Evolutionary conservation across 768 basidiomycete genomes (phyloP), one percentile per base, ranked within the genome.

Genomic region (Tricholoma bakamatsutake): DNA sequence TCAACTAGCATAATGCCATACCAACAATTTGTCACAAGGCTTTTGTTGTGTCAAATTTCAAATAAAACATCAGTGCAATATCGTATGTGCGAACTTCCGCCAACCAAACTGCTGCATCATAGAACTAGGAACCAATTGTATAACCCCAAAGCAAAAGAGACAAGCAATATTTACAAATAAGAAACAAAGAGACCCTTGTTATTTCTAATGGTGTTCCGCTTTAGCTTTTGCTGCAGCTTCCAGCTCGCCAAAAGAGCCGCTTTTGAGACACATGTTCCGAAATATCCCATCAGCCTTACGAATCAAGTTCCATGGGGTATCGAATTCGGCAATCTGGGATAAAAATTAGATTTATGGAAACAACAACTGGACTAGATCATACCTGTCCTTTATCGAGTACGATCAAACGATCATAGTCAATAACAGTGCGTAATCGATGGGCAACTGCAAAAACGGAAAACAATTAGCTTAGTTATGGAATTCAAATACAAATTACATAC

Each of bases 371-470:
- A 40, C 15, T 43, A 21, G 49, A 39, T 53, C 70, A 42, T 59
- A 79, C 79, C 66, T 73, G 66, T 64, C 85, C 83, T 57, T 83
- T 82, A 72, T 93, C 89, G n/a, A 93, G 72, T 7, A 93, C 85
- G 57, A 93, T 79, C 57, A 94, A 70, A 30, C 85, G 76, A 69
- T 88, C 86, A 62, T 94, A 86, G 69, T 94, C 88, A 57, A 90
- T 88, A 53, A 92, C 82, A 1, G 89, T 90, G 52, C 80, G 77
- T 56, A 91, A 69, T 39, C 90, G 79, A 68, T 91, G 88, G 0
- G 88, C 88, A 50, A 91, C 84, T 80, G 53, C n/a, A n/a, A 31
- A 37, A 11, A 42, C 54, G 55, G 63, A 48, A 8, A 27, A 53
- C 35, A 31, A 49, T 40, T 9, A 58, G 52, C 33, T n/a, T 21